Base-by-base conservation (phyloP, 2,329 filamentous ascomycete species). In the Rutstroemia sp. region DNA sequence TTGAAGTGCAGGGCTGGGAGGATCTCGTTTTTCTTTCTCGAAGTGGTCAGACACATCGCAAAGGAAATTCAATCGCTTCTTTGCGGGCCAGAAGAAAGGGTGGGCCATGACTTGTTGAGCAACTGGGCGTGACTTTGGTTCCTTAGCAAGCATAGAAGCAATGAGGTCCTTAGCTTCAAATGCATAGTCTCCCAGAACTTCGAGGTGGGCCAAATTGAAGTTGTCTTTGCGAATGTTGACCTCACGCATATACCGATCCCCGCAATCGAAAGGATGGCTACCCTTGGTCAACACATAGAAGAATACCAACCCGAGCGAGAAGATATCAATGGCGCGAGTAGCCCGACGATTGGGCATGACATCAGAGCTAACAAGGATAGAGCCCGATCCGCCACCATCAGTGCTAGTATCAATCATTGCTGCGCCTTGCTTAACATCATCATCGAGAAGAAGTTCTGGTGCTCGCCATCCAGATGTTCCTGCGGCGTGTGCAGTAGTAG, bases 251-350 rank as follows among this genome's bases (percentile, higher is more conserved):
- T 94, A 97, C 50, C 90, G 85, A 68, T 94, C 91, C 56, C 94
- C 92, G 60, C 91, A 92, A 69, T 96, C 92, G 66, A 95, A 99
- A 0, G 94, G 94, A 70, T 99, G 94, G 1, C 81, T 83, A 16
- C 94, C 94, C 60, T 91, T 88, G 1, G 92, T 96, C 58, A 99
- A 78, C n/a, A 97, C 92, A 70, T 96, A 99, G 74, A 92, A 97
- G 76, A 96, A 99, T n/a, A 99, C 91, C 53, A 96, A 87, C 1
- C 94, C 94, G 38, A 99, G 80, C 0, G 92, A 96, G 74, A 99
- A 99, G 25, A 99, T 96, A 69, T 99, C 94, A 59, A 97, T 96
- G 8, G 94, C 89, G 47, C 94, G 87, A 47, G 95, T 99, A 6
- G 95, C 92, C 51, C 94, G 88, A 58, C 91, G 86, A 63, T 83